A percentile compares a stretch with the other conserved stretches of the same genome.
Conservation (phyloP, 225 moss, liverwort and hornwort species). For the Climacium dendroides region DNA sequence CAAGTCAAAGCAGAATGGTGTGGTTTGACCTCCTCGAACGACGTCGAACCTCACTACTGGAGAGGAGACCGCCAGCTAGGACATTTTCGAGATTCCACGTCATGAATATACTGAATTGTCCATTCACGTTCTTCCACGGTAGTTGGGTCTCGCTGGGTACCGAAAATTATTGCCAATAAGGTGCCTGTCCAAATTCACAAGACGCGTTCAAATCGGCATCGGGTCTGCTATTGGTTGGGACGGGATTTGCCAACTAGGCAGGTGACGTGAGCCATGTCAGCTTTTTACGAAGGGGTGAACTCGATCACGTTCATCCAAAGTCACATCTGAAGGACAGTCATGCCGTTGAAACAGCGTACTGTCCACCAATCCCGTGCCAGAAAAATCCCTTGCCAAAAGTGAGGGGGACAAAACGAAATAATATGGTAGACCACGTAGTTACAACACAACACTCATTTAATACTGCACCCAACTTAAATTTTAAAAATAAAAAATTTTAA, state of each 20-base stretch:
- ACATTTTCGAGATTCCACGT: neutral
- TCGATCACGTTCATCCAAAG: neutral
- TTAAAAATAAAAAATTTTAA: neutral
- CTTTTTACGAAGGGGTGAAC: neutral
- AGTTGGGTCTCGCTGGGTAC: neutral
- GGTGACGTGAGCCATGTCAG: neutral
- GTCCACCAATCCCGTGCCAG: neutral
- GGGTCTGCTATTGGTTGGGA: neutral
- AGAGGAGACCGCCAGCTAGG: neutral
- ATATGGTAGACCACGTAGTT: neutral
- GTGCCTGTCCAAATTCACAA: neutral
- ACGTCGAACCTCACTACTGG: neutral
- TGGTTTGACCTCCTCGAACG: slow-evolving; percentile 1
- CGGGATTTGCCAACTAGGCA: neutral
- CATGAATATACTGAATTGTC: neutral
- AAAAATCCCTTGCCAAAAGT: neutral
- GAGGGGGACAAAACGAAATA: neutral
- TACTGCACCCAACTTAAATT: neutral
- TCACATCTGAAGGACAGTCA: neutral
- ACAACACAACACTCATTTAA: neutral
- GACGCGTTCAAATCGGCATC: neutral
- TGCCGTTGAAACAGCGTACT: neutral
- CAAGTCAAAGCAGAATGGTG: neutral
- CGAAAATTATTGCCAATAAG: neutral
- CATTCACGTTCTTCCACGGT: neutral